A percentile compares a stretch with the other conserved stretches of the same genome.
Evolutionary conservation across 2,329 filamentous ascomycete species (phyloP).

Genomic region (Penicillium freii): DNA sequence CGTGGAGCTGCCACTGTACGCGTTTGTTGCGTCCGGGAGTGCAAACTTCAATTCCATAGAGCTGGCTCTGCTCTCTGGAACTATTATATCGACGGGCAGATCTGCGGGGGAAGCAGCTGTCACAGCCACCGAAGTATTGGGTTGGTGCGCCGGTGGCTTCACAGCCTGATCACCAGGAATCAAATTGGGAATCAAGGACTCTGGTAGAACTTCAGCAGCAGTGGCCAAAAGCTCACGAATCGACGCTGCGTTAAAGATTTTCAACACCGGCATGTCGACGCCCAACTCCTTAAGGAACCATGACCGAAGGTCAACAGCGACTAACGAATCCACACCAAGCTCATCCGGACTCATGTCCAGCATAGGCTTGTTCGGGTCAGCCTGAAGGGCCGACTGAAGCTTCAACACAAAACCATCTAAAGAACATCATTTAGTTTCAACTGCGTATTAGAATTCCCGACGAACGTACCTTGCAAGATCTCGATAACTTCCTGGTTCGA

Average conservation of each 20-base stretch:
- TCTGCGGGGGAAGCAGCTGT: background rate
- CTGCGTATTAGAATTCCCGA: background rate
- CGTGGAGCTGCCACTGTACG: conserved; percentile 11
- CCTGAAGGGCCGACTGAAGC: conserved; percentile 19
- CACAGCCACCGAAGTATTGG: background rate
- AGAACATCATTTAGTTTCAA: background rate
- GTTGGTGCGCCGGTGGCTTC: background rate
- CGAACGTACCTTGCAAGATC: conserved; percentile 15
- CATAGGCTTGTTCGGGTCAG: conserved; percentile 15
- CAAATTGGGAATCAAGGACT: conserved; percentile 13
- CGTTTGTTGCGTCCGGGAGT: background rate
- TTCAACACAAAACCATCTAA: conserved; percentile 19
- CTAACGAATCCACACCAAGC: conserved; percentile 27
- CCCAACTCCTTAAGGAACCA: conserved; percentile 27
- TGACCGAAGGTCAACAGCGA: conserved; percentile 28
- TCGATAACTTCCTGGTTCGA: conserved; percentile 12
- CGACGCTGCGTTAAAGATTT: conserved; percentile 25
- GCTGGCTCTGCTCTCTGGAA: background rate
- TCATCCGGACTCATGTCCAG: conserved; percentile 20
- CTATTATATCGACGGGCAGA: background rate
- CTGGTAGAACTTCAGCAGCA: conserved; percentile 11
- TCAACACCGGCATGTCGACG: conserved; percentile 26
- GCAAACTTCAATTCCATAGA: conserved; percentile 5
- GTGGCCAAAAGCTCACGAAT: conserved; percentile 18
- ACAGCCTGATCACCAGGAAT: background rate